phyloP scores from a whole-genome alignment of 106 monocot species.

The Acanthochlamys bracteata region DNA sequence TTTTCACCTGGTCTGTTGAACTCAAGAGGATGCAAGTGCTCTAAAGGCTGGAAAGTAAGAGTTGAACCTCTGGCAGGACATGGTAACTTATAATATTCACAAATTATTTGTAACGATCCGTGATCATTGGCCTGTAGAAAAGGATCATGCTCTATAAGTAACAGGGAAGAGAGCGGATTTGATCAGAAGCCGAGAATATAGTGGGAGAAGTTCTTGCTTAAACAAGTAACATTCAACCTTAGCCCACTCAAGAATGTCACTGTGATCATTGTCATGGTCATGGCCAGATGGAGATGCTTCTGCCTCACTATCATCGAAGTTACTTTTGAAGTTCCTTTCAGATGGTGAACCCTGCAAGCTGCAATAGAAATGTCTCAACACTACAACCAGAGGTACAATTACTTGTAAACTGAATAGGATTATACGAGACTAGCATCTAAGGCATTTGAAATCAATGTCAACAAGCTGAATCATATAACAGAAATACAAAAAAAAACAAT shows the following conservation, averaged over 20 bases:
- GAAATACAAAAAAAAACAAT: too few relatives aligned
- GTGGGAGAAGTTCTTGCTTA: background rate
- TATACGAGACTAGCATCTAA: too few relatives aligned
- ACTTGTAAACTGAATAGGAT: too few relatives aligned
- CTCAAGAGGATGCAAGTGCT: conserved; percentile 84
- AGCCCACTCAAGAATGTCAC: conserved; percentile 78
- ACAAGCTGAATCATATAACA: too few relatives aligned
- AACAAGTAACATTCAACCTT: conserved; percentile 41
- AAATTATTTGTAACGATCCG: conserved; percentile 83
- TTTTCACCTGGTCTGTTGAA: conserved; percentile 85
- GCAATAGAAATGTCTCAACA: background rate
- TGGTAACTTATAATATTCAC: conserved; percentile 63
- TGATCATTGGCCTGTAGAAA: conserved; percentile 59
- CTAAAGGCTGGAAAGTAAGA: conserved; percentile 81
- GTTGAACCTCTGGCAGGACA: conserved; percentile 82
- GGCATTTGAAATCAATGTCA: too few relatives aligned
- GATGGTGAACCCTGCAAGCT: conserved; percentile 50
- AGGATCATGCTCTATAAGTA: too few relatives aligned
- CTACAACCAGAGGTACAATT: too few relatives aligned
- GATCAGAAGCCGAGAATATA: too few relatives aligned
- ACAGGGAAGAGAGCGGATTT: too few relatives aligned
- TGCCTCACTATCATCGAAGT: conserved; percentile 39
- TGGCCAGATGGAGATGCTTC: conserved; percentile 82
- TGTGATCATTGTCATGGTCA: conserved; percentile 49
- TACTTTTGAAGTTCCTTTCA: conserved; percentile 50